Percentiles rank a stretch among this genome's conserved stretches.
These are phyloP conservation scores for Acacia acuminata DNA, from an alignment of 306 rosid genomes.

Conservation along the genomic window DNA sequence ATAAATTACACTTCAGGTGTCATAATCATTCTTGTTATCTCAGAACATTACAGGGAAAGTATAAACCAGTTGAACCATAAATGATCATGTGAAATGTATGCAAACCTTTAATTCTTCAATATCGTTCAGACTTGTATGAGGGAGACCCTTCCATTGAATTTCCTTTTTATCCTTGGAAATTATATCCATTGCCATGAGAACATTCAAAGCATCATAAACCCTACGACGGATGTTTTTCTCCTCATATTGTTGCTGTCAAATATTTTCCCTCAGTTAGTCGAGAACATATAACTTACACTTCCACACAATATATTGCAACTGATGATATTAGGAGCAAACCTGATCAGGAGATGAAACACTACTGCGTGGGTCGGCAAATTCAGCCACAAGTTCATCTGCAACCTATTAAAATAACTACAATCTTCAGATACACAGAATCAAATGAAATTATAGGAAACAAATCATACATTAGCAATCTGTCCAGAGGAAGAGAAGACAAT, in stretches of 20 bases:
- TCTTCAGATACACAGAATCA: conserved; percentile 25
- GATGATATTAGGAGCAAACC: conserved; percentile 49
- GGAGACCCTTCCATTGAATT: conserved; percentile 98
- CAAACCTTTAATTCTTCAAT: conserved; percentile 91
- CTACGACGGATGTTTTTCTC: conserved; percentile 94
- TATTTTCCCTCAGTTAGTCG: conserved; percentile 26
- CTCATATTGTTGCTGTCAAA: conserved; percentile 89
- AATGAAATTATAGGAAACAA: background rate
- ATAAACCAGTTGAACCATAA: background rate
- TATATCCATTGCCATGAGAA: conserved; percentile 99
- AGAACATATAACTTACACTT: conserved; percentile 10
- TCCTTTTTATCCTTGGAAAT: conserved; percentile 97
- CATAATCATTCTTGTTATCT: background rate
- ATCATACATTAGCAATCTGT: background rate
- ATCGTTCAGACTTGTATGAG: conserved; percentile 83
- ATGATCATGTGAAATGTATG: conserved; percentile 23
- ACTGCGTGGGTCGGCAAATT: conserved; percentile 74
- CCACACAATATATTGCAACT: conserved; percentile 3
- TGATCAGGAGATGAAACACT: conserved; percentile 81
- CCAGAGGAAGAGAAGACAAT: background rate
- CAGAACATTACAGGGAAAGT: conserved; percentile 14
- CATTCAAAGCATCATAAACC: conserved; percentile 96
- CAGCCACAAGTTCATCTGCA: conserved; percentile 97
- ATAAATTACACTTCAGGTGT: conserved; percentile 37
- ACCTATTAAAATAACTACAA: conserved; percentile 55